Percentiles rank a stretch among this genome's conserved stretches.
phyloP scores from a whole-genome alignment of 1,139 yeast species.

The Lodderomyces parapsilosis region DNA sequence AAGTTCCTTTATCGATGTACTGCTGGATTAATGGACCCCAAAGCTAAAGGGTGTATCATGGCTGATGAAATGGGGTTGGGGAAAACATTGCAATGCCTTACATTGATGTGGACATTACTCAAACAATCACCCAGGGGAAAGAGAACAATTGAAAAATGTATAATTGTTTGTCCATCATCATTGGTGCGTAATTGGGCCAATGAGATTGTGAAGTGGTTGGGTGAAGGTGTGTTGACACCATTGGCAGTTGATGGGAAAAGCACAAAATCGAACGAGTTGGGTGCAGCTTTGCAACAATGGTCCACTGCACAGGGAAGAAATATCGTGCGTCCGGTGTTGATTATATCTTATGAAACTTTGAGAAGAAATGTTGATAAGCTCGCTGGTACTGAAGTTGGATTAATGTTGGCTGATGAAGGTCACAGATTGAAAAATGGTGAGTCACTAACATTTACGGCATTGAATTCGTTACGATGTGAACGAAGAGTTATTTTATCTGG shows the following conservation, averaged over 20 bases:
- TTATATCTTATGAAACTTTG: constrained; percentile 93
- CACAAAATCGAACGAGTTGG: constrained; percentile 65
- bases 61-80: constrained; percentile 99
- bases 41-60: constrained; percentile 96
- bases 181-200: constrained; percentile 97
- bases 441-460: constrained; percentile 85
- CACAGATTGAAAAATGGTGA: constrained; percentile 95
- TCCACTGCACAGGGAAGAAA: constrained; percentile 85
- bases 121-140: constrained; percentile 89
- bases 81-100: constrained; percentile 88
- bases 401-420: constrained; percentile 94
- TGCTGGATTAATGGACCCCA: constrained; percentile 80
- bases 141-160: constrained; percentile 82
- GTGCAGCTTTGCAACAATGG: constrained; percentile 77
- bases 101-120: constrained; percentile 90
- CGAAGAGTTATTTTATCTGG: constrained; percentile 93
- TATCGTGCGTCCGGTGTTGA: constrained; percentile 88
- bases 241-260: constrained; percentile 90
- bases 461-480: constrained; percentile 77
- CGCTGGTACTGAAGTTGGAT: constrained; percentile 79
- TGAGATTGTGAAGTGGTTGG: constrained; percentile 93
- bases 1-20: constrained; percentile 87
- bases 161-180: constrained; percentile 94
- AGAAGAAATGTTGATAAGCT: constrained; percentile 81
- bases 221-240: constrained; percentile 85